These are phyloP conservation scores for Ephemerocybe angulata DNA, from an alignment of 768 basidiomycete genomes.

Conservation along the genomic window DNA sequence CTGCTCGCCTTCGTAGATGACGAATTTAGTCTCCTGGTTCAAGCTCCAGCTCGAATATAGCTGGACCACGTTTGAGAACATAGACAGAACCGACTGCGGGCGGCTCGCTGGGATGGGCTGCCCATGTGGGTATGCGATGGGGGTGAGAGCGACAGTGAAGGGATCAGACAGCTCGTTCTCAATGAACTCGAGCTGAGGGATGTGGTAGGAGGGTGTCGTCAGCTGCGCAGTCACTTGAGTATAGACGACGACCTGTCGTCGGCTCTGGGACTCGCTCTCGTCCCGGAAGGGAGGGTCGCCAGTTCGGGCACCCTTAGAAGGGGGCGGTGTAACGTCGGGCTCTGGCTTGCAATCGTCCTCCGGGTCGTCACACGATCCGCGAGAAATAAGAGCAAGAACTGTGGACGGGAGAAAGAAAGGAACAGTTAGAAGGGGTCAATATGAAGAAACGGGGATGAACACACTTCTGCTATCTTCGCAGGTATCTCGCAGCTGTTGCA, in stretches of 20 bases:
- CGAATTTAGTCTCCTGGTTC: slow-evolving; percentile 39
- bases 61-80: slow-evolving; percentile 33
- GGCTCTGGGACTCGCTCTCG: background rate
- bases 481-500: slow-evolving; percentile 74
- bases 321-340: background rate
- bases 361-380: slow-evolving; percentile 15
- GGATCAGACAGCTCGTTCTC: slow-evolving; percentile 15
- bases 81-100: slow-evolving; percentile 12
- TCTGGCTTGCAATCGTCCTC: slow-evolving; percentile 10
- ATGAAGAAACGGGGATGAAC: slow-evolving; percentile 6
- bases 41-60: slow-evolving; percentile 46
- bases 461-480: slow-evolving; percentile 43
- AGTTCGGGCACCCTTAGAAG: background rate
- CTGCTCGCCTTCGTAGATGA: slow-evolving; percentile 39
- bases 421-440: background rate
- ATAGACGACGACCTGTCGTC: slow-evolving; percentile 15
- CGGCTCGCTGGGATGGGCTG: background rate
- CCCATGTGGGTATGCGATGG: slow-evolving; percentile 14
- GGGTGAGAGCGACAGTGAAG: slow-evolving; percentile 18
- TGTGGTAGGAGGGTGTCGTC: slow-evolving; percentile 7
- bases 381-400: slow-evolving; percentile 31
- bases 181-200: slow-evolving; percentile 19
- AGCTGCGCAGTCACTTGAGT: slow-evolving; percentile 21
- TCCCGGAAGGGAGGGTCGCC: background rate
- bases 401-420: background rate